phyloP scores from a whole-genome alignment of 2,329 filamentous ascomycete species.

The Bipolaris oryzae region DNA sequence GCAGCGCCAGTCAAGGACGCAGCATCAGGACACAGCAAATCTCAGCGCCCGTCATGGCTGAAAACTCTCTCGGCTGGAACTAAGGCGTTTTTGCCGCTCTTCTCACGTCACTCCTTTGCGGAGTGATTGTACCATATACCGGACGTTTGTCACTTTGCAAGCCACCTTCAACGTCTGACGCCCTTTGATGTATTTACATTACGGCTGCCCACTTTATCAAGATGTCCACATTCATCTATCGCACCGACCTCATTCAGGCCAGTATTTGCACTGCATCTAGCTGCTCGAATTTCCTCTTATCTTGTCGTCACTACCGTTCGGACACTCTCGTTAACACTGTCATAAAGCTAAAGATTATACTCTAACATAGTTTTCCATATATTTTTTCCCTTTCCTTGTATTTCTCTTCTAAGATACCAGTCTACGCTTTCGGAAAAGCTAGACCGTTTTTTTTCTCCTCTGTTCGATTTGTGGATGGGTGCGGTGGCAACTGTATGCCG shows the following conservation, averaged over 20 bases:
- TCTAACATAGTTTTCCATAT: constrained; percentile 26
- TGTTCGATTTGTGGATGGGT: constrained; percentile 24
- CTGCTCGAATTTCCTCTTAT: constrained; percentile 19
- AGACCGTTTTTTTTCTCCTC: constrained; percentile 44
- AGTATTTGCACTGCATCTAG: constrained; percentile 22
- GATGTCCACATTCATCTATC: constrained; percentile 4
- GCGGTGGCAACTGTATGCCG: constrained; percentile 19
- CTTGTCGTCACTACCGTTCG: constrained; percentile 37
- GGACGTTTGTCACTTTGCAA: constrained; percentile 16
- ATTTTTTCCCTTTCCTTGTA: constrained; percentile 29
- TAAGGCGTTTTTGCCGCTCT: constrained; percentile 53
- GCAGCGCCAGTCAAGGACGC: constrained; percentile 67
- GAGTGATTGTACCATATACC: constrained; percentile 41
- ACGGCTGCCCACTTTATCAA: constrained; percentile 9
- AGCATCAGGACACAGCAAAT: constrained; percentile 74
- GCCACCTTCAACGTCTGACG: constrained; percentile 2
- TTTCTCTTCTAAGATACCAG: constrained; percentile 53
- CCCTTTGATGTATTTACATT: constrained; percentile 30
- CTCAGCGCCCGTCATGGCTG: constrained; percentile 86
- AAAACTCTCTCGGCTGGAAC: constrained; percentile 97
- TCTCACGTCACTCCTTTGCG: constrained; percentile 16
- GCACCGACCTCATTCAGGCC: constrained; percentile 25
- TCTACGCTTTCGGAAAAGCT: constrained; percentile 40
- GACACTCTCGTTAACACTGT: constrained; percentile 43
- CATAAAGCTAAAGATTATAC: constrained; percentile 36